Conservation (phyloP, 202 grass and related monocot species). For the Hordeum pubiflorum region DNA sequence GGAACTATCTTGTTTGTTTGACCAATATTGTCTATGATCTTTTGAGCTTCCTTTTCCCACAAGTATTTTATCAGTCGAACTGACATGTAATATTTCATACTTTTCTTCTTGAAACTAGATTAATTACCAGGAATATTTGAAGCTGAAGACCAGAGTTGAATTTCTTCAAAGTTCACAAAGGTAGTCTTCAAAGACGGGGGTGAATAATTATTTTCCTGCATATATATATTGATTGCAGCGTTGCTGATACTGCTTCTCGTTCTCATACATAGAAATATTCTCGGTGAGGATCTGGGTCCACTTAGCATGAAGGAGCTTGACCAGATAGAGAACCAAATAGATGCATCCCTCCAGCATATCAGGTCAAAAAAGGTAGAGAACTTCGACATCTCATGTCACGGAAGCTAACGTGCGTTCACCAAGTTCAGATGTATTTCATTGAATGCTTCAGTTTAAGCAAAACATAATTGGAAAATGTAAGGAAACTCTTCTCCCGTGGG, state of each 20-base stretch:
- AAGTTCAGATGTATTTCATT: neutral
- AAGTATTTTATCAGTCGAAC: neutral
- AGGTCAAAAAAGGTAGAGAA: conserved; percentile 57
- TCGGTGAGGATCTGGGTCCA: conserved; percentile 68
- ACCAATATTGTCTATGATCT: neutral
- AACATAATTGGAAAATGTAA: neutral
- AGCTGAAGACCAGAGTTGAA: conserved; percentile 67
- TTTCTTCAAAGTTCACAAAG: conserved; percentile 73
- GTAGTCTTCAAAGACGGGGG: conserved; percentile 28
- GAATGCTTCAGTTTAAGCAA: neutral
- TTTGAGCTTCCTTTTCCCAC: neutral
- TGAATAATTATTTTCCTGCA: neutral
- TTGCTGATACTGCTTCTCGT: neutral
- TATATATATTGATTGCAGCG: neutral
- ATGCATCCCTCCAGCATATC: conserved; percentile 62
- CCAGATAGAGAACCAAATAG: conserved; percentile 72
- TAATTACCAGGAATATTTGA: conserved; percentile 79
- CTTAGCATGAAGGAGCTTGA: conserved; percentile 75
- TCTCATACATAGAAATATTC: conserved; percentile 55
- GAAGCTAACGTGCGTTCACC: neutral
- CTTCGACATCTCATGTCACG: neutral
- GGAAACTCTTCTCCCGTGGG: neutral
- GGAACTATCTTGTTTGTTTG: neutral
- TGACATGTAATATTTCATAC: neutral
- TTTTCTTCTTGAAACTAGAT: conserved; percentile 43